Base-by-base conservation (phyloP, 2,329 filamentous ascomycete genomes). In the Fusarium succisae region DNA sequence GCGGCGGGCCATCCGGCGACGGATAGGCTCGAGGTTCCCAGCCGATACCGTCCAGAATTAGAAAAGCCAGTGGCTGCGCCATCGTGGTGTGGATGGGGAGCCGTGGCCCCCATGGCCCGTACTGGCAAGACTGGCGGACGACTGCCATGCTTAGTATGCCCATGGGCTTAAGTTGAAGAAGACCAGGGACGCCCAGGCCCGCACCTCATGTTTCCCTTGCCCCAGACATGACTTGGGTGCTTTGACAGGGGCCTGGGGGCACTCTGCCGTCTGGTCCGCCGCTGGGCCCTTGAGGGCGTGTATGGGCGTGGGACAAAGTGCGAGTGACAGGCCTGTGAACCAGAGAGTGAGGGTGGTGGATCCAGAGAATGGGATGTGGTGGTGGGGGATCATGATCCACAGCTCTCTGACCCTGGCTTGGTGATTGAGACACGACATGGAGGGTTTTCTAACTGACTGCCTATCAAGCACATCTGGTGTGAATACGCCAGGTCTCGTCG, bases 371-470 rank as follows among this genome's bases (percentile, higher is more conserved):
- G 71, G 75, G 75, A 73, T 69, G 72, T 72, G 64, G 63, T 74
- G 58, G 59, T 68, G 70, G 76, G 77, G 76, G 76, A 77, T 74
- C 75, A 74, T 69, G 73, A 73, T 72, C 74, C 74, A 77, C 76
- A 71, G 73, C 74, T 72, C 77, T 68, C 77, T 76, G 70, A 76
- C 85, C 85, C 85, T 83, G 80, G 82, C 73, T 68, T 65, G 62
- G 55, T 84, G 84, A 86, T 85, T 87, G 86, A 88, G 86, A 87
- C 86, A 86, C 80, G 75, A 82, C 83, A 83, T 83, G 83, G 79
- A 79, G 68, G 73, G 69, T 76, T 78, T 76, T 76, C 73, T 61
- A 77, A 70, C 66, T 78, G 72, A 74, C 68, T 78, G 70, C 74
- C 76, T 76, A 75, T 78, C 75, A 60, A 76, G 51, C 75, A 65